Evolutionary conservation across 148 eudicot genomes (phyloP).

Genomic region (Rhododendron ferrugineum): DNA sequence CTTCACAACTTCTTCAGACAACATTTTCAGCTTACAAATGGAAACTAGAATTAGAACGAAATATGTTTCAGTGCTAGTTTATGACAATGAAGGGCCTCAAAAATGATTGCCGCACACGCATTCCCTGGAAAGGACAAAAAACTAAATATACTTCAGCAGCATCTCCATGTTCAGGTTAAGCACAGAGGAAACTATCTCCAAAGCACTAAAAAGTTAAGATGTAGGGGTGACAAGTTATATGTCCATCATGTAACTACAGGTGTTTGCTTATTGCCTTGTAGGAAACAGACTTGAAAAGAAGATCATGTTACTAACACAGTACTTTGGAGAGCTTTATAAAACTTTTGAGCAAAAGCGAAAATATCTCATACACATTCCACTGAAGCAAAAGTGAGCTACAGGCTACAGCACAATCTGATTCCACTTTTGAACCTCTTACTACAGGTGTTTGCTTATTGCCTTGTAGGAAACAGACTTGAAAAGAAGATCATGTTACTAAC

Average conservation of each 20-base stretch:
- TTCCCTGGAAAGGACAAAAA: slow-evolving; percentile 9
- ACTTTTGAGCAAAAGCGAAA: too few relatives aligned
- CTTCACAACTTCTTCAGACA: slow-evolving; percentile 54
- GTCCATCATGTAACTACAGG: neutral
- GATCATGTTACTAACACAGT: too few relatives aligned
- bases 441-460: neutral
- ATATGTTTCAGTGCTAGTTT: neutral
- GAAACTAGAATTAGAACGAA: neutral
- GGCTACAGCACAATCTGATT: neutral
- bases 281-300: too few relatives aligned
- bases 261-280: too few relatives aligned
- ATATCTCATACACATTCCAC: neutral
- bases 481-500: neutral
- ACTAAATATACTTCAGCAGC: neutral
- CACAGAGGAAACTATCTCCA: neutral
- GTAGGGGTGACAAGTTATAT: neutral
- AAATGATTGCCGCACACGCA: neutral
- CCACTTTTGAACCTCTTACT: neutral
- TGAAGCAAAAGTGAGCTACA: neutral
- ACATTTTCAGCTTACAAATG: slow-evolving; percentile 23
- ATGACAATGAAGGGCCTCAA: neutral
- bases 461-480: neutral
- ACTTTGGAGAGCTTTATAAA: too few relatives aligned
- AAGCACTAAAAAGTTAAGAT: neutral
- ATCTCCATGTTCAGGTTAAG: neutral